phyloP scores from a whole-genome alignment of 1,284 basidiomycete genomes.

The Pseudozyma thailandica region DNA sequence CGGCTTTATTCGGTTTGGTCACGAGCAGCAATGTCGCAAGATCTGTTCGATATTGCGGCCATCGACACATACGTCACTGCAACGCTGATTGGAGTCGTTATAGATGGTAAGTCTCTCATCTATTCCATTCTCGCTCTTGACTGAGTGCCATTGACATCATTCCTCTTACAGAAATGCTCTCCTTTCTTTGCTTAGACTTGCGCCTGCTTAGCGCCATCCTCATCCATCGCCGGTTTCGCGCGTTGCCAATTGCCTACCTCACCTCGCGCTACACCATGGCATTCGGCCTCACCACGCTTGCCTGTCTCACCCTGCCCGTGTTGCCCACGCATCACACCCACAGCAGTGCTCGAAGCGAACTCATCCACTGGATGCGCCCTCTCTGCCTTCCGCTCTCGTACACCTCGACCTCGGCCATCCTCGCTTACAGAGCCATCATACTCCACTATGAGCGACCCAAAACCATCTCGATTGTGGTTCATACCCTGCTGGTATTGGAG shows the following conservation, averaged over 20 bases:
- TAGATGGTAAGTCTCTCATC: constrained; percentile 26
- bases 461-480: constrained; percentile 8
- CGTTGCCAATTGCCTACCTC: constrained; percentile 29
- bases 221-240: constrained; percentile 5
- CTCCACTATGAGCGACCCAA: constrained; percentile 22
- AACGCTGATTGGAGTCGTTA: constrained; percentile 16
- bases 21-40: not conserved
- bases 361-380: constrained; percentile 12
- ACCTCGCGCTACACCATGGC: constrained; percentile 18
- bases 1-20: not conserved
- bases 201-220: constrained; percentile 22
- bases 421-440: constrained; percentile 24
- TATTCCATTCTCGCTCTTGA: no score
- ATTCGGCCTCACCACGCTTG: constrained; percentile 8
- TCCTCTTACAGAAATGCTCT: constrained; percentile 21
- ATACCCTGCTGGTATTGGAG: constrained; percentile 7
- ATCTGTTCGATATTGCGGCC: not conserved
- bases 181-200: constrained; percentile 28
- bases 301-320: constrained; percentile 9
- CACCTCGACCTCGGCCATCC: constrained; percentile 28
- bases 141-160: not conserved
- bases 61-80: constrained; percentile 34
- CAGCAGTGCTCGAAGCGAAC: not conserved
- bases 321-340: not conserved
- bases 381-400: constrained; percentile 16